Evolutionary conservation across 2,329 filamentous ascomycete genomes (phyloP).

Genomic region (Fusarium proliferatum): DNA sequence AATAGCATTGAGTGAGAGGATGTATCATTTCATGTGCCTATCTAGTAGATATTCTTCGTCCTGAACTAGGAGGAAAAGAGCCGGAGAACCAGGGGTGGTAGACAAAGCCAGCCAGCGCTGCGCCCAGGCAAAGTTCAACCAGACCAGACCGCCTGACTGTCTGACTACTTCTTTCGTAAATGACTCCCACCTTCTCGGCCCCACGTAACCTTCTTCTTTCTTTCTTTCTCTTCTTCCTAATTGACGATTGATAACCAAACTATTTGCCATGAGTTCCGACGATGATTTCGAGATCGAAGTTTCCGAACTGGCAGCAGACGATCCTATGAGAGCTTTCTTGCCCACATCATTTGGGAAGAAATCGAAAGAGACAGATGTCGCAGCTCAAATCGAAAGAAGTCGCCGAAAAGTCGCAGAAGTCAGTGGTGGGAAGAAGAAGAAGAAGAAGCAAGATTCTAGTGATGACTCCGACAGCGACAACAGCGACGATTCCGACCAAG

Average conservation of each 20-base stretch:
- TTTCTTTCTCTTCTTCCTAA: conserved; percentile 22
- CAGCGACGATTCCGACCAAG: conserved; percentile 73
- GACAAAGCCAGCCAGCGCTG: conserved; percentile 37
- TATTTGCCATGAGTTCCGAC: conserved; percentile 65
- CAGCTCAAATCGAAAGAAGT: conserved; percentile 83
- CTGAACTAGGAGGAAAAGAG: conserved; percentile 43
- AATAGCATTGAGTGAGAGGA: conserved; percentile 31
- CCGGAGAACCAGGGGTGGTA: conserved; percentile 45
- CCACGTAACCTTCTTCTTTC: conserved; percentile 25
- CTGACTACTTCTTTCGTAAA: conserved; percentile 33
- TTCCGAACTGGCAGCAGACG: conserved; percentile 67
- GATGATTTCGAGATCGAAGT: conserved; percentile 68
- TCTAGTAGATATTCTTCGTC: conserved; percentile 13
- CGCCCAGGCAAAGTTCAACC: conserved; percentile 23
- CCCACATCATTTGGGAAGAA: conserved; percentile 89
- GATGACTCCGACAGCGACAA: conserved; percentile 60
- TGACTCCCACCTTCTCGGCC: conserved; percentile 28
- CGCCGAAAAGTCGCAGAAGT: conserved; percentile 62
- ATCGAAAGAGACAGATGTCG: conserved; percentile 76
- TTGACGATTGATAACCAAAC: conserved; percentile 17
- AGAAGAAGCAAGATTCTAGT: conserved; percentile 57
- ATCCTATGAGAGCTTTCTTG: conserved; percentile 80
- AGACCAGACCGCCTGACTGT: conserved; percentile 30
- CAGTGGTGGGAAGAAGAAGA: conserved; percentile 46
- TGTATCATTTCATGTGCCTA: conserved; percentile 8